A percentile compares a stretch with the other conserved stretches of the same genome.
Conservation (phyloP, 2,329 filamentous ascomycete genomes). For the Colletotrichum cereale region DNA sequence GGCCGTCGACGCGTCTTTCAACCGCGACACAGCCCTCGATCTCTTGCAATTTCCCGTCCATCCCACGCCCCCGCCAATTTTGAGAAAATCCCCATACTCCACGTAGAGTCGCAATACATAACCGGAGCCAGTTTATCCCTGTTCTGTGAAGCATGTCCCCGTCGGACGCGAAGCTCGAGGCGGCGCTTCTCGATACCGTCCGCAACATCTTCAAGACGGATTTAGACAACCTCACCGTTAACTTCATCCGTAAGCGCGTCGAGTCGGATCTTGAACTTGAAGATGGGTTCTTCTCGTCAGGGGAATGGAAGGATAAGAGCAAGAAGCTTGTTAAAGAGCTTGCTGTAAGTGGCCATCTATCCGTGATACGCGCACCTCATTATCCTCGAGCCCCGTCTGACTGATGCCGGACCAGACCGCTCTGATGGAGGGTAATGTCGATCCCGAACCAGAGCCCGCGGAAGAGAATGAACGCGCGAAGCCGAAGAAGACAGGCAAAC, state of each 20-base stretch:
- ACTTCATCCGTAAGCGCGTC: conserved; percentile 65
- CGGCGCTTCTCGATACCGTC: conserved; percentile 61
- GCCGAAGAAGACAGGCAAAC: conserved; percentile 49
- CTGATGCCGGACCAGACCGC: conserved; percentile 20
- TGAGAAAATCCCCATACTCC: background rate
- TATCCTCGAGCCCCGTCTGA: background rate
- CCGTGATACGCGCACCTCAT: background rate
- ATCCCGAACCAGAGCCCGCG: background rate
- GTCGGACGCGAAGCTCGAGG: conserved; percentile 57
- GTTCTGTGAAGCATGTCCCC: conserved; percentile 52
- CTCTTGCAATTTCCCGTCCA: background rate
- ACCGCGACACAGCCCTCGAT: conserved; percentile 14
- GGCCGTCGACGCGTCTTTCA: conserved; percentile 27
- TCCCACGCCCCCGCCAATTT: background rate
- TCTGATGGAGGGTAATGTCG: conserved; percentile 12
- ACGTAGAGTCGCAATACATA: background rate
- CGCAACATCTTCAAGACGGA: conserved; percentile 58
- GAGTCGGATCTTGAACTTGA: conserved; percentile 63
- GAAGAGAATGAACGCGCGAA: conserved; percentile 41
- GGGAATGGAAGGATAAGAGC: conserved; percentile 69
- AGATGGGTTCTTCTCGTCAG: conserved; percentile 62
- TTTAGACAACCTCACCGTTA: conserved; percentile 66
- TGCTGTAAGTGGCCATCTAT: conserved; percentile 58
- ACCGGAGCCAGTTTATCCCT: background rate
- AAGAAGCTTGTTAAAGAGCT: conserved; percentile 68